Conservation (phyloP, 768 basidiomycete species). For the Rubroboletus satanas region DNA sequence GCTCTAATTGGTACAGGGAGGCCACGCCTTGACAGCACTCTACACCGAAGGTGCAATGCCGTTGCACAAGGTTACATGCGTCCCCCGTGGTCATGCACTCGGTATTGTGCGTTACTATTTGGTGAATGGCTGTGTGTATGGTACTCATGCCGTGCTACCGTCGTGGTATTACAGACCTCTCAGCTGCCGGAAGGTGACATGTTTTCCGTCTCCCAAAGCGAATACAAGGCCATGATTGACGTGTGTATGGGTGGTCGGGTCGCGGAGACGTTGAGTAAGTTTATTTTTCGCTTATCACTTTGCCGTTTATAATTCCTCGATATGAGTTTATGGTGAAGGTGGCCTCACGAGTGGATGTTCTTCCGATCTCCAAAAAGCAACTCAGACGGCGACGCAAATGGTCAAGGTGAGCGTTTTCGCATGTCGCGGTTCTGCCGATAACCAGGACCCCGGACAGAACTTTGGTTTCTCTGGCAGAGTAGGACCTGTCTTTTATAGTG, state of each 20-base stretch:
- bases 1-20: constrained; percentile 50
- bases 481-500: constrained; percentile 80
- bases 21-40: constrained; percentile 90
- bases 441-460: constrained; percentile 37
- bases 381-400: constrained; percentile 77
- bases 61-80: constrained; percentile 95
- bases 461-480: constrained; percentile 78
- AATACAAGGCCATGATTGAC: constrained; percentile 82
- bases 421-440: background rate
- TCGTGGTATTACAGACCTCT: constrained; percentile 50
- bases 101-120: constrained; percentile 59
- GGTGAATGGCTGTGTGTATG: background rate
- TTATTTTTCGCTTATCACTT: background rate
- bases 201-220: constrained; percentile 63
- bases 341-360: constrained; percentile 90
- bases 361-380: constrained; percentile 81
- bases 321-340: constrained; percentile 77
- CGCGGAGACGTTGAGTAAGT: constrained; percentile 84
- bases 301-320: constrained; percentile 5
- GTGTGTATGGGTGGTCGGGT: constrained; percentile 93
- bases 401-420: constrained; percentile 61
- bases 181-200: constrained; percentile 76
- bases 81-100: constrained; percentile 92
- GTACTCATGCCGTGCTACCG: constrained; percentile 7
- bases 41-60: constrained; percentile 96